Conservation (phyloP, 225 moss, liverwort and hornwort species). For the Pseudoscleropodium purum region DNA sequence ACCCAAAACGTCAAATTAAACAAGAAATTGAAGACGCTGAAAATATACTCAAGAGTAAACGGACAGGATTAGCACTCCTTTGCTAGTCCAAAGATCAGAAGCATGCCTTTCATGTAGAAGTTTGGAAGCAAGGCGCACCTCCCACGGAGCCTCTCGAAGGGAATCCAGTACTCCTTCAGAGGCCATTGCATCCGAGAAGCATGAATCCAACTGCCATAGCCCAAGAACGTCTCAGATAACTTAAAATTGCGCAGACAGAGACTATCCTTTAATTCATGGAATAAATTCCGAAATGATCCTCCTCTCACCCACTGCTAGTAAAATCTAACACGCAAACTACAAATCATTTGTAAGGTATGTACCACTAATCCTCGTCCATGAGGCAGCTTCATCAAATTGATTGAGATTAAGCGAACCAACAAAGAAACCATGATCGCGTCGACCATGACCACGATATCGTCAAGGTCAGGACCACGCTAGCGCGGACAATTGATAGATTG, state of each 20-base stretch:
- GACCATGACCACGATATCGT: background rate
- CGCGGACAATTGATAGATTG: background rate
- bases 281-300: background rate
- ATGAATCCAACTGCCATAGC: constrained; percentile 40
- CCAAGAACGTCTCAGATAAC: background rate
- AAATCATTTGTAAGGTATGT: background rate
- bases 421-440: background rate
- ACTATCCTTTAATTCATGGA: background rate
- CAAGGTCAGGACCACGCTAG: background rate
- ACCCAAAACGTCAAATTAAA: background rate
- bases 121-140: constrained; percentile 81
- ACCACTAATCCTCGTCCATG: background rate
- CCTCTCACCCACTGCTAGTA: background rate
- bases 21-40: background rate
- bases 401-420: background rate
- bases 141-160: constrained; percentile 70
- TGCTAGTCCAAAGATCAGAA: constrained; percentile 15
- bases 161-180: constrained; percentile 28
- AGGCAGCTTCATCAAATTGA: background rate
- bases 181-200: constrained; percentile 49
- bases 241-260: background rate
- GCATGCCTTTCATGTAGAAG: constrained; percentile 82
- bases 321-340: background rate
- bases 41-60: background rate
- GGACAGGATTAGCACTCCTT: background rate